phyloP scores from a whole-genome alignment of 495 filamentous ascomycete genomes.

The Trichoderma erinaceum region DNA sequence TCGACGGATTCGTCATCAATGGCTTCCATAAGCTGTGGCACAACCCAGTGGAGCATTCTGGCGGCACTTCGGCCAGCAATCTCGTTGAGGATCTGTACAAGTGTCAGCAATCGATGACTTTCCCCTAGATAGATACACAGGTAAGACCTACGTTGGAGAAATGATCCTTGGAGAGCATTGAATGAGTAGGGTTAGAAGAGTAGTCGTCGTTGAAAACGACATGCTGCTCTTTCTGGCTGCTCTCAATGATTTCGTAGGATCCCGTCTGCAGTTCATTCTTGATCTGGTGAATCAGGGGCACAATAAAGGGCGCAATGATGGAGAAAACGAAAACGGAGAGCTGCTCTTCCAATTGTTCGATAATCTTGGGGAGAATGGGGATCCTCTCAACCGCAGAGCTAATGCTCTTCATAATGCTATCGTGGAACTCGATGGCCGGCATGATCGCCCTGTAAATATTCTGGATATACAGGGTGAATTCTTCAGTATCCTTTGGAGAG shows the following conservation, averaged over 20 bases:
- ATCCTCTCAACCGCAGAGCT: conserved; percentile 71
- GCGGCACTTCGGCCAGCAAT: conserved; percentile 77
- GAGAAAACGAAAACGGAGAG: conserved; percentile 82
- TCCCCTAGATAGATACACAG: neutral
- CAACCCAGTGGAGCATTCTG: conserved; percentile 69
- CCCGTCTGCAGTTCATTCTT: conserved; percentile 78
- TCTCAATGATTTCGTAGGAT: conserved; percentile 77
- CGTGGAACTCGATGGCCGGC: conserved; percentile 82
- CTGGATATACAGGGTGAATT: conserved; percentile 60
- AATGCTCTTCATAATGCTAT: conserved; percentile 74
- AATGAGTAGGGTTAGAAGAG: conserved; percentile 77
- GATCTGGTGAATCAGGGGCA: conserved; percentile 79
- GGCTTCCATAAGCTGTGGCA: conserved; percentile 76
- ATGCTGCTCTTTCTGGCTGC: conserved; percentile 70
- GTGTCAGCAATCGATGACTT: conserved; percentile 24
- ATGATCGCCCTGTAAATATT: conserved; percentile 69
- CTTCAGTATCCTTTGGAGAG: conserved; percentile 67
- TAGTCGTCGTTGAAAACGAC: conserved; percentile 77
- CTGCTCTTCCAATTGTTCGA: conserved; percentile 73
- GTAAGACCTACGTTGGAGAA: conserved; percentile 57
- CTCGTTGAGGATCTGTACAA: conserved; percentile 66
- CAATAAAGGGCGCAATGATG: conserved; percentile 74
- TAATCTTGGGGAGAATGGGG: conserved; percentile 67
- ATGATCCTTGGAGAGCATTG: conserved; percentile 94
- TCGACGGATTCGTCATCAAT: conserved; percentile 75